These are phyloP conservation scores for Bipolaris victoriae DNA, from an alignment of 2,329 filamentous ascomycete genomes.

Conservation along the genomic window DNA sequence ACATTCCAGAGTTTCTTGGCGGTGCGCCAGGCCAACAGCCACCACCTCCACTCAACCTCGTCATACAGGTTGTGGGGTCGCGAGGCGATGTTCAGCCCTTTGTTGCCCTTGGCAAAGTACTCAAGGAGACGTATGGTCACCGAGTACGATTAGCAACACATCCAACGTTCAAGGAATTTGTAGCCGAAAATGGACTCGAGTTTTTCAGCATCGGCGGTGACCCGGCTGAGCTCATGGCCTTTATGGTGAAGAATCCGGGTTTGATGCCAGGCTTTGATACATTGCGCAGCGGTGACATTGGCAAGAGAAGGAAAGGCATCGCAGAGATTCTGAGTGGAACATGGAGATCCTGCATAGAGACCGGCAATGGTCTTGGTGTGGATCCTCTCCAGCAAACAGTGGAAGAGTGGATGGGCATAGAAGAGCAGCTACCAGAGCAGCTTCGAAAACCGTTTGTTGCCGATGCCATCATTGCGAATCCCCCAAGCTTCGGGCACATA, in stretches of 20 bases:
- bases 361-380: slow-evolving; percentile 68
- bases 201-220: slow-evolving; percentile 61
- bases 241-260: slow-evolving; percentile 89
- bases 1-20: slow-evolving; percentile 75
- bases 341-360: slow-evolving; percentile 84
- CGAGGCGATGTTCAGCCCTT: slow-evolving; percentile 66
- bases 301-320: slow-evolving; percentile 74
- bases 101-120: slow-evolving; percentile 60
- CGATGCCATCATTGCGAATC: slow-evolving; percentile 80
- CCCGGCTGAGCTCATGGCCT: slow-evolving; percentile 65
- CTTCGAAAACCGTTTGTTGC: slow-evolving; percentile 73
- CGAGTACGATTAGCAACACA: slow-evolving; percentile 41
- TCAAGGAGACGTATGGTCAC: slow-evolving; percentile 46
- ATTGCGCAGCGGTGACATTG: slow-evolving; percentile 77
- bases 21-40: slow-evolving; percentile 65
- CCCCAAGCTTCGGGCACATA: slow-evolving; percentile 76
- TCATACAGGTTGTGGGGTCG: slow-evolving; percentile 61
- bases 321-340: slow-evolving; percentile 81
- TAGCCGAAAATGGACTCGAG: slow-evolving; percentile 57
- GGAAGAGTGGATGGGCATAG: slow-evolving; percentile 55
- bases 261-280: slow-evolving; percentile 83
- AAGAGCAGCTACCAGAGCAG: slow-evolving; percentile 47
- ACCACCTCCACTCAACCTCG: slow-evolving; percentile 56
- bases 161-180: slow-evolving; percentile 47
- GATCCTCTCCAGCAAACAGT: slow-evolving; percentile 60